Percentiles rank a stretch among this genome's conserved stretches.
Evolutionary conservation across 176 grass and related monocot genomes (phyloP).

Genomic region (Aegilops umbellulata): DNA sequence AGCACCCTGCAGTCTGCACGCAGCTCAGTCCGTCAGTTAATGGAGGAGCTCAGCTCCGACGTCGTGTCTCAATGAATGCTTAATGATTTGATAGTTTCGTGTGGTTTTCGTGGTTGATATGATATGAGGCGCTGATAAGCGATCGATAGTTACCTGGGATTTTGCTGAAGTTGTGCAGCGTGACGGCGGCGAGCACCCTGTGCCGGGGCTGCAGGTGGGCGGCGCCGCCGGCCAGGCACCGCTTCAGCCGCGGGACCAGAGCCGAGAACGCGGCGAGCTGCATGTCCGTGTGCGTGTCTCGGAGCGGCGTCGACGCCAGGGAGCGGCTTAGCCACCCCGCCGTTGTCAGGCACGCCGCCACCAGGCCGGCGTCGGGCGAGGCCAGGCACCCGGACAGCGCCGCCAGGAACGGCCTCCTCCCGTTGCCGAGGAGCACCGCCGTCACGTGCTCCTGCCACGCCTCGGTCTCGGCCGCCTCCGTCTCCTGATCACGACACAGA

Average conservation of each 20-base stretch:
- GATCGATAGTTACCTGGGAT: conserved; percentile 32
- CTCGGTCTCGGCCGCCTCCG: conserved; percentile 22
- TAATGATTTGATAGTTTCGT: neutral
- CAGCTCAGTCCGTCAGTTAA: neutral
- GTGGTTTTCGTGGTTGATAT: neutral
- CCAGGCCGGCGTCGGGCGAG: conserved; percentile 30
- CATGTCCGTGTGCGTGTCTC: conserved; percentile 10
- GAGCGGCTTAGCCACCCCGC: conserved; percentile 54
- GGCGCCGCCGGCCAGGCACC: conserved; percentile 1
- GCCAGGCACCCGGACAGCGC: conserved; percentile 52
- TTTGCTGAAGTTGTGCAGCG: conserved; percentile 52
- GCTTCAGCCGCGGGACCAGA: conserved; percentile 43
- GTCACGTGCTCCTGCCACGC: conserved; percentile 32
- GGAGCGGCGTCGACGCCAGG: neutral
- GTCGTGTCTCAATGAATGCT: neutral
- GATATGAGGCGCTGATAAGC: neutral
- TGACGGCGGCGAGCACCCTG: conserved; percentile 43
- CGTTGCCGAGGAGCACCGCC: conserved; percentile 28
- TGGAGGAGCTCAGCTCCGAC: neutral
- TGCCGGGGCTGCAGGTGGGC: neutral
- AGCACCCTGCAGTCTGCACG: conserved; percentile 54
- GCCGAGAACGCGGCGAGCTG: conserved; percentile 52
- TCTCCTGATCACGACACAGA: neutral
- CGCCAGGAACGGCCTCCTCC: conserved; percentile 44
- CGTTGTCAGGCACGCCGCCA: conserved; percentile 39